phyloP scores from a whole-genome alignment of 768 basidiomycete species.

The Mrakia frigida region DNA sequence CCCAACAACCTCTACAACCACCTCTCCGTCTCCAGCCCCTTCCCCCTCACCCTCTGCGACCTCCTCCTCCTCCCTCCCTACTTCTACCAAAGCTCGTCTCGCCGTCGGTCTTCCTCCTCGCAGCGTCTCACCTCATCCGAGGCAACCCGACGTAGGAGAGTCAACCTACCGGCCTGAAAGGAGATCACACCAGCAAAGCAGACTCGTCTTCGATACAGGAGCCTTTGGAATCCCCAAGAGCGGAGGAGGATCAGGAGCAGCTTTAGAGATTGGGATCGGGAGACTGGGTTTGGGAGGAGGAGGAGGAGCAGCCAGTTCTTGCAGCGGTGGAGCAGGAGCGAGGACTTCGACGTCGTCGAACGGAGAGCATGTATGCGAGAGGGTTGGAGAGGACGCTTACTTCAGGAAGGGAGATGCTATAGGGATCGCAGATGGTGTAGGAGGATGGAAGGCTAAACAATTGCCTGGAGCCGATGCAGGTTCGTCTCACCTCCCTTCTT shows the following conservation, averaged over 20 bases:
- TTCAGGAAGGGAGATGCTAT: slow-evolving; percentile 57
- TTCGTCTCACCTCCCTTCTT: not conserved
- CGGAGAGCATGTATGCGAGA: slow-evolving; percentile 31
- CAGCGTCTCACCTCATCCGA: not conserved
- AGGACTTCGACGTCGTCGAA: not conserved
- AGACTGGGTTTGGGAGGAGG: not conserved
- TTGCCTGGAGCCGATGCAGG: slow-evolving; percentile 23
- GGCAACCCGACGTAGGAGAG: not conserved
- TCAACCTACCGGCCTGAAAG: not conserved
- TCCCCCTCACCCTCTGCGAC: not conserved
- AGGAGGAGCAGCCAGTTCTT: not conserved
- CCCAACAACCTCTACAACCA: not conserved
- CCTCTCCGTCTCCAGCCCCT: not conserved
- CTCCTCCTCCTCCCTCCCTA: no score
- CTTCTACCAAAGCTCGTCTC: not conserved
- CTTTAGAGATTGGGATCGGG: not conserved
- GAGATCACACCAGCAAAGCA: not conserved
- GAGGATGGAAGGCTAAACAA: slow-evolving; percentile 60
- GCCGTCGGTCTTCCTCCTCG: not conserved
- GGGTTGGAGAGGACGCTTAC: slow-evolving; percentile 86
- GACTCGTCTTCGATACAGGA: slow-evolving; percentile 30
- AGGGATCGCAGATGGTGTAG: slow-evolving; percentile 93
- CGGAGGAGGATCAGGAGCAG: not conserved
- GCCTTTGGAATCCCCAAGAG: slow-evolving; percentile 31
- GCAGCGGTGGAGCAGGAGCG: not conserved